These are phyloP conservation scores for Phytophthora idaei DNA, from an alignment of 352 stramenopile species.

Conservation along the genomic window DNA sequence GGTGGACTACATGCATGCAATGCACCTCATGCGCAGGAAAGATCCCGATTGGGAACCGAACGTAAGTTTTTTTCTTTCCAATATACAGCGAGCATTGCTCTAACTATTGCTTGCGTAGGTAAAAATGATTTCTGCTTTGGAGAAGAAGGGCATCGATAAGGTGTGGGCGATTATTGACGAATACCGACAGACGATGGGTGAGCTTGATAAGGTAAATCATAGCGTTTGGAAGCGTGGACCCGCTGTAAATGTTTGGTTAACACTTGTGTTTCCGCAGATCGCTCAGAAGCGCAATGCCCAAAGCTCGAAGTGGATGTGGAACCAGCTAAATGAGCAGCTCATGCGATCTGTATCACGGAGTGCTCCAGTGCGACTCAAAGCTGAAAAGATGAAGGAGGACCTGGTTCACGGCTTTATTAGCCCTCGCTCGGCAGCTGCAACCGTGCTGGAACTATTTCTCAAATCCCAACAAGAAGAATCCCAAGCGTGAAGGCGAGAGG, in stretches of 20 bases:
- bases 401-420: conserved; percentile 70
- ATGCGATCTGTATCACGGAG: conserved; percentile 66
- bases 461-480: conserved; percentile 44
- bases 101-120: conserved; percentile 39
- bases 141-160: conserved; percentile 74
- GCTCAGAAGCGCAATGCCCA: conserved; percentile 69
- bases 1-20: conserved; percentile 80
- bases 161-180: conserved; percentile 73
- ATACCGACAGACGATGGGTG: conserved; percentile 63
- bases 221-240: background rate
- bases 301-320: conserved; percentile 86
- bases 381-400: conserved; percentile 64
- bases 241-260: background rate
- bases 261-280: conserved; percentile 38
- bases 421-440: conserved; percentile 60
- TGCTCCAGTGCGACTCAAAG: conserved; percentile 48
- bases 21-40: conserved; percentile 86
- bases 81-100: background rate
- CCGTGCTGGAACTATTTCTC: conserved; percentile 69
- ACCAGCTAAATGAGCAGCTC: conserved; percentile 77
- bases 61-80: conserved; percentile 22
- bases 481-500: conserved; percentile 14
- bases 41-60: conserved; percentile 82
- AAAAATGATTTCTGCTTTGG: conserved; percentile 71
- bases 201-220: conserved; percentile 53